A percentile compares a stretch with the other conserved stretches of the same genome.
Conservation (phyloP, 257 asterid species). For the Solanum lignicaule region DNA sequence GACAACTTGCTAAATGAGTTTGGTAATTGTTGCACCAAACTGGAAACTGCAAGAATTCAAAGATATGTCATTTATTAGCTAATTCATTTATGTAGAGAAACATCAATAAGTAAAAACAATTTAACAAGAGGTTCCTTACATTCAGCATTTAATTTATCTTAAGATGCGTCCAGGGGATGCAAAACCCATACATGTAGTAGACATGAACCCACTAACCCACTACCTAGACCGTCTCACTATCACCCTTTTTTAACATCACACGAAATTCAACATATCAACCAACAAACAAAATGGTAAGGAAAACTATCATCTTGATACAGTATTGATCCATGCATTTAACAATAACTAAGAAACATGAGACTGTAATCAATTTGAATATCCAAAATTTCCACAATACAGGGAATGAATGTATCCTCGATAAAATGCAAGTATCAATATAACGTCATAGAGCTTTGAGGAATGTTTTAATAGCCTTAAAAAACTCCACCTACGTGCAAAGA, state of each 20-base stretch:
- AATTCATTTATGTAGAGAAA: neutral
- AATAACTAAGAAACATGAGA: neutral
- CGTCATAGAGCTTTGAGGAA: neutral
- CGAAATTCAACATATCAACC: neutral
- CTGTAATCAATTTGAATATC: neutral
- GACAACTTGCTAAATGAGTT: neutral
- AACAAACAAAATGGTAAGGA: neutral
- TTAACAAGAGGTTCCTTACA: neutral
- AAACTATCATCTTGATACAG: neutral
- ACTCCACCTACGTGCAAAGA: neutral
- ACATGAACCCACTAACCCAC: neutral
- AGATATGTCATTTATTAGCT: neutral
- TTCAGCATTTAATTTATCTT: neutral
- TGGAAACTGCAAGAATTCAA: neutral
- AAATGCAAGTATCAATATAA: neutral
- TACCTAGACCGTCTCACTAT: neutral
- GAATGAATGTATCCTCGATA: neutral
- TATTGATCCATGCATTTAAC: neutral
- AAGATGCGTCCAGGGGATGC: neutral
- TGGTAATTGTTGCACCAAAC: constrained; percentile 11
- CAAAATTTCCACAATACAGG: neutral
- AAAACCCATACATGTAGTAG: neutral
- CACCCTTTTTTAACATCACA: neutral
- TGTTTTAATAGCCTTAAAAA: neutral
- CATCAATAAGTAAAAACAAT: neutral